Base-by-base conservation (phyloP, 495 filamentous ascomycete genomes). In the Tuber umbilicatum region DNA sequence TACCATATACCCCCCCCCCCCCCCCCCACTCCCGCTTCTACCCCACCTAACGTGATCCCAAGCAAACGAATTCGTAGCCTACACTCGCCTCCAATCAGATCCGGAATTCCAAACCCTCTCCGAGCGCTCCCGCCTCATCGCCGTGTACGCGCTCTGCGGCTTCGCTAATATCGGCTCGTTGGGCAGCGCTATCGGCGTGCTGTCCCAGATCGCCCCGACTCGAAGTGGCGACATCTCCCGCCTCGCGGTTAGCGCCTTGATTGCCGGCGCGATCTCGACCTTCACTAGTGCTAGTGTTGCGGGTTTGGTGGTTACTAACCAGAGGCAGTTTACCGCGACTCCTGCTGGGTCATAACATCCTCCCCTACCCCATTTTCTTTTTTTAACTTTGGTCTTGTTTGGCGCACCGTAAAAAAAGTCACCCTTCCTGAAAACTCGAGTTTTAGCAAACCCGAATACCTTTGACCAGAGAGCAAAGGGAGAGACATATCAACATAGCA, bases 251-350 rank as follows among this genome's bases (percentile, higher is more conserved):
- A 91, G 89, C 55, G 92, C 93, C 0, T 87, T 97, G 79, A 85
- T 95, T 42, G 89, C 91, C 14, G 93, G 93, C 77, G 88, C 93
- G 10, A 83, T 97, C 67, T 89, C 89, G 38, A 97, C 94, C 0
- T 85, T 97, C 74, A 94, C 91, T 6, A 91, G 89, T 82, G 94
- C 94, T 0, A 89, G 88, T 73, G 89, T 97, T 83, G 94, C 94
- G 2, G 93, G 94, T 2, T 79, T 93, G 83, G 81, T 92, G 68
- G 87, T 92, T 64, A 88, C 85, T n/a, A 84, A 92, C 45, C 73
- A 82, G 60, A 78, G 69, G 38, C 77, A 79, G 77, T 74, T 78
- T 47, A 78, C 77, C n/a, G 2, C 17, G 31, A 21, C 72, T 16
- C 55, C 75, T 31, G 0, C 43, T 23, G 73, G 64, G 43, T 37